These are phyloP conservation scores for Uronychia setigera DNA, from an alignment of 73 alveolate species.

Conservation along the genomic window DNA sequence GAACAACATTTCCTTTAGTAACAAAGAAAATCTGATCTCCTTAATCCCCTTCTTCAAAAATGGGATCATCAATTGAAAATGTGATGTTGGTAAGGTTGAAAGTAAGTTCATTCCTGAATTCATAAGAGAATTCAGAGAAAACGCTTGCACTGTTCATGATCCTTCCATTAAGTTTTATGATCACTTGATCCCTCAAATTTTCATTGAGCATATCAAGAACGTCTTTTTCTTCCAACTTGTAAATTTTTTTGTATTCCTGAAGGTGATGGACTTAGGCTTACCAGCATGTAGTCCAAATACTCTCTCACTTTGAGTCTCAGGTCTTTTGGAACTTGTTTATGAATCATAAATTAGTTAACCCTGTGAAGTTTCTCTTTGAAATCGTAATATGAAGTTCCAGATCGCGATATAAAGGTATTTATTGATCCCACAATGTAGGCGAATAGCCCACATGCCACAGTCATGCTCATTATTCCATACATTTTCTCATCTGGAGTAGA, in stretches of 20 bases:
- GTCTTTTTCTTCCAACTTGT: slow-evolving; percentile 62
- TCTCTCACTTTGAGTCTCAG: slow-evolving; percentile 71
- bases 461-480: slow-evolving; percentile 72
- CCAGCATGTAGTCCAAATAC: slow-evolving; percentile 67
- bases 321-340: slow-evolving; percentile 66
- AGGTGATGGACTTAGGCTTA: neutral
- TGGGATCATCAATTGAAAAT: slow-evolving; percentile 44
- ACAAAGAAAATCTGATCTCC: slow-evolving; percentile 62
- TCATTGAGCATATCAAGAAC: slow-evolving; percentile 55
- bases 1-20: slow-evolving; percentile 56
- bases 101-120: slow-evolving; percentile 29
- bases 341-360: slow-evolving; percentile 70
- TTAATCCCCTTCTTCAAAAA: slow-evolving; percentile 62
- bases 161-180: slow-evolving; percentile 41
- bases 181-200: slow-evolving; percentile 43
- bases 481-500: slow-evolving; percentile 71
- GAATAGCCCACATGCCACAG: slow-evolving; percentile 80
- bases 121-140: slow-evolving; percentile 13
- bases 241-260: slow-evolving; percentile 54
- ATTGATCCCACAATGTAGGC: slow-evolving; percentile 85
- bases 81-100: slow-evolving; percentile 27
- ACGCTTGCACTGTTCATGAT: neutral
- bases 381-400: slow-evolving; percentile 60
- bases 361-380: slow-evolving; percentile 64
- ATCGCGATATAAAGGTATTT: slow-evolving; percentile 75